Conservation (phyloP, 2,329 filamentous ascomycete species). For the Colletotrichum cuscutae region DNA sequence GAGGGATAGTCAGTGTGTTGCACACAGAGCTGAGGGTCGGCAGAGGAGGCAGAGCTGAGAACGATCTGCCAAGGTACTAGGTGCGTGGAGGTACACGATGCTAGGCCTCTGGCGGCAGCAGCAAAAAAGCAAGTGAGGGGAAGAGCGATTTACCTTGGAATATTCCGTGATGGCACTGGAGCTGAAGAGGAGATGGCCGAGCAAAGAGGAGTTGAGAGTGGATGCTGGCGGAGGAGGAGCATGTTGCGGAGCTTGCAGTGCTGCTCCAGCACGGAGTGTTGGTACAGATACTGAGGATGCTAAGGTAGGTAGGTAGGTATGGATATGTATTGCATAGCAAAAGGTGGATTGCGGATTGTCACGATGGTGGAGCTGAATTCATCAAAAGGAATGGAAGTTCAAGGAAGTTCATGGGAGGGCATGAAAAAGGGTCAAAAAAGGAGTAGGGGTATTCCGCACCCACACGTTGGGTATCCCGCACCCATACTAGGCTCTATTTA, state of each 20-base stretch:
- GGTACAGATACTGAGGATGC: too few relatives aligned
- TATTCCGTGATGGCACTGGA: neutral
- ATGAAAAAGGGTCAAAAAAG: neutral
- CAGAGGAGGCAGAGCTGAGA: neutral
- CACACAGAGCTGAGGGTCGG: neutral
- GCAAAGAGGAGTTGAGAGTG: neutral
- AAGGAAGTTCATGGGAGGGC: neutral
- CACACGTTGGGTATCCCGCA: too few relatives aligned
- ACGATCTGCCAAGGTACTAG: neutral
- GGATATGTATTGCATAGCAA: neutral
- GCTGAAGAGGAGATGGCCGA: neutral
- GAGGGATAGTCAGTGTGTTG: too few relatives aligned
- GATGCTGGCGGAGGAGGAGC: neutral
- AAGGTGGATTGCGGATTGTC: neutral
- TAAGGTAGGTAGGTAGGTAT: too few relatives aligned
- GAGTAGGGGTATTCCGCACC: too few relatives aligned
- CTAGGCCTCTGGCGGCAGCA: neutral
- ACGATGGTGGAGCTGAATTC: conserved; percentile 7
- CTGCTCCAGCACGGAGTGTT: too few relatives aligned
- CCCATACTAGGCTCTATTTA: too few relatives aligned
- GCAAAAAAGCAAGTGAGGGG: neutral
- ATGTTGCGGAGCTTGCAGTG: neutral
- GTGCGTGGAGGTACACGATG: neutral
- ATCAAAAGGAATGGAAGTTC: neutral
- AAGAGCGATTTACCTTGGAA: neutral